Conservation (phyloP, 495 filamentous ascomycete species). For the Penicillium pulvis region DNA sequence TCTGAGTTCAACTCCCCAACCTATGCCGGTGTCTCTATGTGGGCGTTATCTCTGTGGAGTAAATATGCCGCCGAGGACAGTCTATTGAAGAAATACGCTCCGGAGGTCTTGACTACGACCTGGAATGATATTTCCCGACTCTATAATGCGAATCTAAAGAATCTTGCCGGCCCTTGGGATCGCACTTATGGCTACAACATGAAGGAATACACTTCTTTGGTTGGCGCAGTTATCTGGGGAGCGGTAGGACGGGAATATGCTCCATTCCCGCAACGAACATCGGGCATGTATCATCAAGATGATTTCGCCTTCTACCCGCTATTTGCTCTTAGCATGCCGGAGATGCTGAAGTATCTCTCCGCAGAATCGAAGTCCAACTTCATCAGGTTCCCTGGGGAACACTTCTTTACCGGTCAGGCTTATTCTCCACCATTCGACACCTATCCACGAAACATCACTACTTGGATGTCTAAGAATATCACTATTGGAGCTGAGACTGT, state of each 20-base stretch:
- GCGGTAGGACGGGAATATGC: slow-evolving; percentile 34
- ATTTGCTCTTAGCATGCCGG: slow-evolving; percentile 34
- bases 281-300: slow-evolving; percentile 38
- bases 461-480: slow-evolving; percentile 40
- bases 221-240: slow-evolving; percentile 40
- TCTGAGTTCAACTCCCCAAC: slow-evolving; percentile 49
- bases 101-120: slow-evolving; percentile 30
- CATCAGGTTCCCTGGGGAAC: slow-evolving; percentile 37
- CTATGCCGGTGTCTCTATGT: slow-evolving; percentile 45
- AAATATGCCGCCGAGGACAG: slow-evolving; percentile 34
- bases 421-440: slow-evolving; percentile 44
- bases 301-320: slow-evolving; percentile 44
- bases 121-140: slow-evolving; percentile 36
- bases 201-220: slow-evolving; percentile 41
- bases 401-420: slow-evolving; percentile 33
- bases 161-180: slow-evolving; percentile 48
- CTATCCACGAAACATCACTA: slow-evolving; percentile 41
- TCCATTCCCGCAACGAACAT: slow-evolving; percentile 24
- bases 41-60: slow-evolving; percentile 41
- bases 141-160: slow-evolving; percentile 41
- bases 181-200: slow-evolving; percentile 47
- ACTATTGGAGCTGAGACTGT: slow-evolving; percentile 43
- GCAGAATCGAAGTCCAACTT: slow-evolving; percentile 21
- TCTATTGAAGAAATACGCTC: slow-evolving; percentile 33
- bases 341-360: slow-evolving; percentile 25